Base-by-base conservation (phyloP, 1,284 basidiomycete species). In the Austropuccinia psidii region DNA sequence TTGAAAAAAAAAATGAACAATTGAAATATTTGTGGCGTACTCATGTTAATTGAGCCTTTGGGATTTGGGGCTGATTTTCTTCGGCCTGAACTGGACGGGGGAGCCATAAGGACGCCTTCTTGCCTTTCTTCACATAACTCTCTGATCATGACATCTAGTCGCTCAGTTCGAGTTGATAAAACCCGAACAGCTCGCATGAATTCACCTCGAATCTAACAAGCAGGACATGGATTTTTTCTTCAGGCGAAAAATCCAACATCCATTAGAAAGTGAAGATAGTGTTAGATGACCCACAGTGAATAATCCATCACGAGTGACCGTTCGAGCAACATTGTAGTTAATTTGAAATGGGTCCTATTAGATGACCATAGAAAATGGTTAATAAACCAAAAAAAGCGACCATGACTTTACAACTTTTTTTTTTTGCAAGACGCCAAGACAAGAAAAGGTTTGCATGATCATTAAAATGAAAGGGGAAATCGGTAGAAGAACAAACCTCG, bases 321-420 rank as follows among this genome's bases (percentile, higher is more conserved):
- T 98, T 76, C 95, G 86, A 2, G 93, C 89, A 54, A 98, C 95
- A 78, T 98, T 98, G 83, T 91, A 98, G 77, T 93, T 88, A 45
- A 85, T 86, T 81, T 98, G 94, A 80, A 98, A 98, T 0, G 95
- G 95, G 82, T 98, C 95, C 89, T 96, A 76, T n/a, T n/a, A 73
- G 45, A 17, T 73, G 52, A 75, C 54, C 50, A 72, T 55, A 67
- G 35, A 7, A 29, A 55, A 3, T 29, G 62, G n/a, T n/a, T n/a
- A n/a, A n/a, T n/a, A n/a, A n/a, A n/a, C n/a, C n/a, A n/a, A n/a
- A n/a, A 45, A 33, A 33, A 45, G n/a, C n/a, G n/a, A n/a, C n/a
- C n/a, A n/a, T n/a, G n/a, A n/a, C n/a, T n/a, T n/a, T n/a, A 45
- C 29, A 47, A 27, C n/a, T 50, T 9, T 45, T 45, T 45, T 45